A percentile compares a stretch with the other conserved stretches of the same genome.
Conservation (phyloP, 768 basidiomycete genomes). For the Kwoniella europaea region DNA sequence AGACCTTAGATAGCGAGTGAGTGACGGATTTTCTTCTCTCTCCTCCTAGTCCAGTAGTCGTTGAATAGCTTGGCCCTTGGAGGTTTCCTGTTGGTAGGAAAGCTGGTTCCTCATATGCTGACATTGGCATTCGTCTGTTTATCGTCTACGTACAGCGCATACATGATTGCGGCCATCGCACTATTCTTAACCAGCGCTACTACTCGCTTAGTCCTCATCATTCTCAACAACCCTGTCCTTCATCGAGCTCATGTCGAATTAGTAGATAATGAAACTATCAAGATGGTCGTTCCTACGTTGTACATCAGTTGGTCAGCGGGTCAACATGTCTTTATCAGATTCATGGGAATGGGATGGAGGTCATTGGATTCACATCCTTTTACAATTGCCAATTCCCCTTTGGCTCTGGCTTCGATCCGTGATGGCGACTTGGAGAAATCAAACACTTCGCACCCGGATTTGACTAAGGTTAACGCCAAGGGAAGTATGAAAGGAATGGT, state of each 20-base stretch:
- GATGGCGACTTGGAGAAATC: no score
- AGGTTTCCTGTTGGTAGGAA: no score
- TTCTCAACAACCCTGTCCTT: conserved; percentile 16
- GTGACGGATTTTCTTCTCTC: no score
- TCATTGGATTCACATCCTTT: conserved; percentile 58
- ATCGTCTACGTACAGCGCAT: conserved; percentile 16
- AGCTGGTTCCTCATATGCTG: neutral
- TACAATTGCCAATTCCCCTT: conserved; percentile 54
- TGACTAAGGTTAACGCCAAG: no score
- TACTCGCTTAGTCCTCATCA: conserved; percentile 10
- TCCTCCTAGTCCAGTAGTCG: no score
- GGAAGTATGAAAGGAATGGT: conserved; percentile 45
- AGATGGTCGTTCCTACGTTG: conserved; percentile 46
- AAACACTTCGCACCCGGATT: no score
- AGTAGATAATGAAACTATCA: conserved; percentile 38
- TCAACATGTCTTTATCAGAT: conserved; percentile 57
- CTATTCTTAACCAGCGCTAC: conserved; percentile 51
- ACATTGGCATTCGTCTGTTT: neutral
- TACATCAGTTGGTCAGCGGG: conserved; percentile 57
- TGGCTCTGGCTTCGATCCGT: no score
- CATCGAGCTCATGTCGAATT: conserved; percentile 50
- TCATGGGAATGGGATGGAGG: conserved; percentile 36
- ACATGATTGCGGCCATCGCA: conserved; percentile 53
- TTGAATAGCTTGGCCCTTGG: no score
- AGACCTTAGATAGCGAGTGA: conserved; percentile 15